Evolutionary conservation across 352 stramenopile genomes (phyloP).

Genomic region (Vaucheria bursata): DNA sequence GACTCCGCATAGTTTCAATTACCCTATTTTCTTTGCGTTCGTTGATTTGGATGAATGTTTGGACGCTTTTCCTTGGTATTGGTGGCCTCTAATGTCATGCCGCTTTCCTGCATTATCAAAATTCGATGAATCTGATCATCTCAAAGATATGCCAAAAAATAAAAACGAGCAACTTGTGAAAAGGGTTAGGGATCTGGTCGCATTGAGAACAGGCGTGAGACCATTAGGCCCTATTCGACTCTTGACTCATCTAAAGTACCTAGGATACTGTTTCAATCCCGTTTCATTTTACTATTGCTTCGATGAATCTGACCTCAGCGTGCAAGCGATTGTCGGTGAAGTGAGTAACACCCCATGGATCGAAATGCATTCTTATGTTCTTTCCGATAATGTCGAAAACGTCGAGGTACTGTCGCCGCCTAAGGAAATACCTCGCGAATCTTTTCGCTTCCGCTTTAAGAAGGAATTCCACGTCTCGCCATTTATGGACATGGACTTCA

Average conservation of each 20-base stretch:
- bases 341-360: constrained; percentile 53
- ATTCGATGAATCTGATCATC: constrained; percentile 34
- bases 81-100: constrained; percentile 24
- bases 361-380: constrained; percentile 53
- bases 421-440: too few relatives aligned
- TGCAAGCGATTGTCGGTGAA: constrained; percentile 49
- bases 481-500: constrained; percentile 56
- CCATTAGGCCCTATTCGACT: constrained; percentile 29
- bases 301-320: constrained; percentile 2
- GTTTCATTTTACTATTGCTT: constrained; percentile 53
- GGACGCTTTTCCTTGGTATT: constrained; percentile 41
- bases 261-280: constrained; percentile 54
- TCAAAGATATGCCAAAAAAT: constrained; percentile 20
- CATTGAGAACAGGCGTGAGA: constrained; percentile 19
- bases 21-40: constrained; percentile 52
- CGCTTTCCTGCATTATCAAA: constrained; percentile 32
- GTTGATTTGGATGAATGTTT: constrained; percentile 48
- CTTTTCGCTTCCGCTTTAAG: constrained; percentile 25
- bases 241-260: constrained; percentile 51
- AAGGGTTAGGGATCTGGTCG: constrained; percentile 30
- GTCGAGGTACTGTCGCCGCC: too few relatives aligned
- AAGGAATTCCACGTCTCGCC: constrained; percentile 54
- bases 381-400: constrained; percentile 16
- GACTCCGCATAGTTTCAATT: constrained; percentile 45
- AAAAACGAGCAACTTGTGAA: constrained; percentile 26